Conservation (phyloP, 805 yeast species). For the Saturnispora ahearnii region DNA sequence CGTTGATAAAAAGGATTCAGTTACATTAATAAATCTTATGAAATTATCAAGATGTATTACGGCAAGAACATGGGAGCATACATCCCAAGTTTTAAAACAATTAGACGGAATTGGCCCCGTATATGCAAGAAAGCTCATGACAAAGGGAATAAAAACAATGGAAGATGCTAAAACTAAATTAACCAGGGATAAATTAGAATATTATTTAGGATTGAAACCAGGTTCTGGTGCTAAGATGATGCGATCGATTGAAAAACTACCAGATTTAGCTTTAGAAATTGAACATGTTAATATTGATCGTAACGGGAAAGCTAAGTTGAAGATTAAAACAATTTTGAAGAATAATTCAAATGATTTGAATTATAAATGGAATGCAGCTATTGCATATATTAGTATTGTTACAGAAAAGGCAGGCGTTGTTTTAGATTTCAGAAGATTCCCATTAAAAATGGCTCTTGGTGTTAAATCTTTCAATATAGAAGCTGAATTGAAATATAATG, state of each 20-base stretch:
- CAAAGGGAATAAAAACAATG: constrained; percentile 28
- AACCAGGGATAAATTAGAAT: constrained; percentile 31
- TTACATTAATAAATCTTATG: constrained; percentile 32
- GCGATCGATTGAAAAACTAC: constrained; percentile 29
- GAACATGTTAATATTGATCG: constrained; percentile 10
- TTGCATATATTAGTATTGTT: constrained; percentile 8
- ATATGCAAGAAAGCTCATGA: constrained; percentile 31
- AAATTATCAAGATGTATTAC: constrained; percentile 32
- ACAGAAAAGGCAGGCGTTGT: constrained; percentile 25
- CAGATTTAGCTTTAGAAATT: constrained; percentile 26
- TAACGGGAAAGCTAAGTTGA: constrained; percentile 15
- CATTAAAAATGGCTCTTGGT: constrained; percentile 18
- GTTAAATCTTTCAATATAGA: constrained; percentile 24
- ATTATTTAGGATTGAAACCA: constrained; percentile 31
- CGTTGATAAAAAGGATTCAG: constrained; percentile 32
- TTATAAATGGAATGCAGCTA: constrained; percentile 12
- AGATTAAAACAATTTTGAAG: constrained; percentile 27
- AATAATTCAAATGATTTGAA: constrained; percentile 13
- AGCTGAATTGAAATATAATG: constrained; percentile 14
- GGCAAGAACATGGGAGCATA: constrained; percentile 45
- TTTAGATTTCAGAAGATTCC: constrained; percentile 37
- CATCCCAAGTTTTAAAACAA: constrained; percentile 37
- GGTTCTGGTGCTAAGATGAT: constrained; percentile 34
- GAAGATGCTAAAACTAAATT: constrained; percentile 23
- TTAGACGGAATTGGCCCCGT: constrained; percentile 38